Conservation (phyloP, 345 rosid genomes). For the Eutrema japonicum region DNA sequence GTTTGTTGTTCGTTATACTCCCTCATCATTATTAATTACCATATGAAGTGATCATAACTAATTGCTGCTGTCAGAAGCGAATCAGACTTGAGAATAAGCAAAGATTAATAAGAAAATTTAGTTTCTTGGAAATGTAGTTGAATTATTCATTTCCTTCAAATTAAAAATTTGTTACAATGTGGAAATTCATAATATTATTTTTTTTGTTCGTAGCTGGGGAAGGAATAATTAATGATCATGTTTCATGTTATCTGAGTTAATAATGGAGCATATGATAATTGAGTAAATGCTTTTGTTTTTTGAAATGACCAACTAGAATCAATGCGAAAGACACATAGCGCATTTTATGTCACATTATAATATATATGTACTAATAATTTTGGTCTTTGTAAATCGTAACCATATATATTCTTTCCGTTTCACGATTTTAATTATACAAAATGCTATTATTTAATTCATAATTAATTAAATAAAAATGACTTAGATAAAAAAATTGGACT, state of each 20-base stretch:
- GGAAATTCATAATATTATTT: neutral
- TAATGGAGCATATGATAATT: constrained; percentile 26
- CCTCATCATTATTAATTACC: constrained; percentile 23
- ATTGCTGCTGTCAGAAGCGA: constrained; percentile 37
- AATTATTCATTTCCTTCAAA: constrained; percentile 12
- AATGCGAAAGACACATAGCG: constrained; percentile 21
- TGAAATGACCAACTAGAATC: constrained; percentile 39
- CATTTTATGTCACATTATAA: constrained; percentile 34
- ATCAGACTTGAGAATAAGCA: constrained; percentile 26
- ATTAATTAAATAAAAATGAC: no score
- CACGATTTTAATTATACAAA: no score
- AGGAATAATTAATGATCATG: constrained; percentile 15
- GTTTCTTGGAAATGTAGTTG: constrained; percentile 22
- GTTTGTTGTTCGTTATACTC: constrained; percentile 31
- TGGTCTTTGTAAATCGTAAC: no score
- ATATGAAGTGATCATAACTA: constrained; percentile 26
- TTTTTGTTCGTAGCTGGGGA: neutral
- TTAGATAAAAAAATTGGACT: no score
- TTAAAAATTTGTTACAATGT: constrained; percentile 28
- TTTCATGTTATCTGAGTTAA: constrained; percentile 31
- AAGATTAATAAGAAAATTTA: constrained; percentile 25
- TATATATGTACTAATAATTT: no score
- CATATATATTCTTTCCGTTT: no score
- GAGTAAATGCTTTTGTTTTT: constrained; percentile 30
- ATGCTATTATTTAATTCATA: no score